phyloP scores from a whole-genome alignment of 1,139 yeast genomes.

The Kurtzmaniella quercitrusa region DNA sequence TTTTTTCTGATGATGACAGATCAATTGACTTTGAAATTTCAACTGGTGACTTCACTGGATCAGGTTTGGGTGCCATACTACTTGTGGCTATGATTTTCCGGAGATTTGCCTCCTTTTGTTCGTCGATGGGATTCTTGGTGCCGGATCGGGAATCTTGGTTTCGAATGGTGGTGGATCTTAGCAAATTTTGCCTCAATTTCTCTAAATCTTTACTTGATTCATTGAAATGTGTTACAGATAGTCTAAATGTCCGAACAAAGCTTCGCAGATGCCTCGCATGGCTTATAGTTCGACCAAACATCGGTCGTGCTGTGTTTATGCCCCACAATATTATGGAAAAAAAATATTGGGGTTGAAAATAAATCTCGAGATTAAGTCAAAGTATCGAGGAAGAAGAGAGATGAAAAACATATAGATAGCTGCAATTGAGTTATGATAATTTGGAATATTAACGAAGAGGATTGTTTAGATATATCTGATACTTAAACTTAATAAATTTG shows the following conservation, averaged over 20 bases:
- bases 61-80: neutral
- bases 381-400: no score
- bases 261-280: neutral
- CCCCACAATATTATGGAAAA: neutral
- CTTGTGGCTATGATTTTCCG: constrained; percentile 19
- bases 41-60: neutral
- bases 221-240: neutral
- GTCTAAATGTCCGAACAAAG: neutral
- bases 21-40: neutral
- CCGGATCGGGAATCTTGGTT: neutral
- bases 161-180: neutral
- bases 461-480: no score
- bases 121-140: neutral
- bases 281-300: neutral
- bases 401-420: no score
- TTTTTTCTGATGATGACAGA: neutral
- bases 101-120: constrained; percentile 4
- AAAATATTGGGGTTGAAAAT: neutral
- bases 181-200: neutral
- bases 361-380: neutral
- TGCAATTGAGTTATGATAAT: no score
- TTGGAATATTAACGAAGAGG: no score
- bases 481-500: no score
- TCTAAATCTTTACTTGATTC: constrained; percentile 1
- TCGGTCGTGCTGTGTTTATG: neutral